phyloP scores from a whole-genome alignment of 768 basidiomycete species.

The Boletus pseudo-olivaceus region DNA sequence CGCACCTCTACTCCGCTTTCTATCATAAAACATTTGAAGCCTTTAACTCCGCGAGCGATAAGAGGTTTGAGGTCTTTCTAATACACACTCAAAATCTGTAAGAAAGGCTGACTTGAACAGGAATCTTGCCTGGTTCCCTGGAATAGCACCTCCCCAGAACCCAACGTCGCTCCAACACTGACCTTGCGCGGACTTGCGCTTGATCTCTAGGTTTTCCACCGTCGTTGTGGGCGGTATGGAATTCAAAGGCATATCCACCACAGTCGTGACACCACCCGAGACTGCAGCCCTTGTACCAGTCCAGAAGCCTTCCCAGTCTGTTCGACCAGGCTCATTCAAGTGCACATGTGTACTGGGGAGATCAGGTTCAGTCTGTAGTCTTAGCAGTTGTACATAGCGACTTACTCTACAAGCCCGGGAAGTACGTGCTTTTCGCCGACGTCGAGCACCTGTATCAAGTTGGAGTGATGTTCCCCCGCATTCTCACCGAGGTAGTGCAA shows the following conservation, averaged over 20 bases:
- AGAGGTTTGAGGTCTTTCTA: constrained; percentile 75
- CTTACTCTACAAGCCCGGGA: constrained; percentile 79
- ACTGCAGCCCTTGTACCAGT: constrained; percentile 89
- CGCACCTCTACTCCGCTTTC: constrained; percentile 91
- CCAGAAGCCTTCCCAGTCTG: constrained; percentile 92
- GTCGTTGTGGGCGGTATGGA: constrained; percentile 96
- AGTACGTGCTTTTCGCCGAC: constrained; percentile 58
- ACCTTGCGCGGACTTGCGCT: constrained; percentile 65
- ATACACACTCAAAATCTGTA: neutral
- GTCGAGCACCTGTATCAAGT: constrained; percentile 44
- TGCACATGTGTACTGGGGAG: constrained; percentile 80
- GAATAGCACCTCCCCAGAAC: constrained; percentile 90
- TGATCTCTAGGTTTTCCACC: constrained; percentile 65
- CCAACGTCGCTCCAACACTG: constrained; percentile 73
- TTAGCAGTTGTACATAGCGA: neutral
- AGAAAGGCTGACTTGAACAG: neutral
- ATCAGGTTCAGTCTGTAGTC: neutral
- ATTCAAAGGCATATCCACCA: constrained; percentile 98
- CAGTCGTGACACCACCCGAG: constrained; percentile 91
- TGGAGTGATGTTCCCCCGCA: constrained; percentile 18
- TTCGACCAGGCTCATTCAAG: constrained; percentile 90
- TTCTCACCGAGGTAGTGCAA: constrained; percentile 31
- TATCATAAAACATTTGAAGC: constrained; percentile 96
- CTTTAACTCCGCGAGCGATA: constrained; percentile 77
- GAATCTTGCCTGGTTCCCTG: constrained; percentile 71